Percentiles rank a stretch among this genome's conserved stretches.
These are phyloP conservation scores for Mycosarcoma mackinlayi DNA, from an alignment of 1,284 basidiomycete species.

Conservation along the genomic window DNA sequence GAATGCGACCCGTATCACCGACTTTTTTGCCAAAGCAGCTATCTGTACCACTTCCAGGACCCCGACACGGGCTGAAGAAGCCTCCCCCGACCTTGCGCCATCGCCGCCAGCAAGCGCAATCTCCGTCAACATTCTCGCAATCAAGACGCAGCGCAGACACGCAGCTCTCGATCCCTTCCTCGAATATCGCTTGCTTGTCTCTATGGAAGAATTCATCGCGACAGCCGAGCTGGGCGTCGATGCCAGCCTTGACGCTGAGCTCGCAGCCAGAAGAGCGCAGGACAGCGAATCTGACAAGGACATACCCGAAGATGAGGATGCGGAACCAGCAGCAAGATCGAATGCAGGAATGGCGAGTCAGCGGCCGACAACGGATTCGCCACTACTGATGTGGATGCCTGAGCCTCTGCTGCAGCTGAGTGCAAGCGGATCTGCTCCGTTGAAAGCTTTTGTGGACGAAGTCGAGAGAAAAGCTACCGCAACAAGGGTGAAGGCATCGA, in stretches of 20 bases:
- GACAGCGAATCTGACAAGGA: constrained; percentile 11
- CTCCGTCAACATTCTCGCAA: constrained; percentile 20
- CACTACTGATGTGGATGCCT: constrained; percentile 41
- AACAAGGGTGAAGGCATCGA: constrained; percentile 2
- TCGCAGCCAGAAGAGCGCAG: constrained; percentile 2
- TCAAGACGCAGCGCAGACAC: constrained; percentile 32
- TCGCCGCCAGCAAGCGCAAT: neutral
- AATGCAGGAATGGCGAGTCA: neutral
- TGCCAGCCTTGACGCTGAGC: constrained; percentile 13
- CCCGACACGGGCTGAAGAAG: neutral
- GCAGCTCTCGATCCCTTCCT: constrained; percentile 30
- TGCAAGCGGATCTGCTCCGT: constrained; percentile 8
- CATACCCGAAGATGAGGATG: neutral
- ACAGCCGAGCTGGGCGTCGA: constrained; percentile 19
- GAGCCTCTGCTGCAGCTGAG: constrained; percentile 30
- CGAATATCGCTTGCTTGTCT: constrained; percentile 31
- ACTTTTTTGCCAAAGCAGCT: constrained; percentile 32
- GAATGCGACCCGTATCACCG: constrained; percentile 36
- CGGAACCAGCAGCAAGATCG: neutral
- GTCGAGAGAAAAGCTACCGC: constrained; percentile 13
- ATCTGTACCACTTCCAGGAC: neutral
- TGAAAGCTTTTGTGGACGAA: constrained; percentile 5
- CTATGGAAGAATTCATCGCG: constrained; percentile 7
- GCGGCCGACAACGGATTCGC: constrained; percentile 3
- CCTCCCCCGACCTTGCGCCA: neutral